A percentile compares a stretch with the other conserved stretches of the same genome.
Evolutionary conservation across 176 grass and related monocot genomes (phyloP).

Genomic region (Triticum timopheevii): DNA sequence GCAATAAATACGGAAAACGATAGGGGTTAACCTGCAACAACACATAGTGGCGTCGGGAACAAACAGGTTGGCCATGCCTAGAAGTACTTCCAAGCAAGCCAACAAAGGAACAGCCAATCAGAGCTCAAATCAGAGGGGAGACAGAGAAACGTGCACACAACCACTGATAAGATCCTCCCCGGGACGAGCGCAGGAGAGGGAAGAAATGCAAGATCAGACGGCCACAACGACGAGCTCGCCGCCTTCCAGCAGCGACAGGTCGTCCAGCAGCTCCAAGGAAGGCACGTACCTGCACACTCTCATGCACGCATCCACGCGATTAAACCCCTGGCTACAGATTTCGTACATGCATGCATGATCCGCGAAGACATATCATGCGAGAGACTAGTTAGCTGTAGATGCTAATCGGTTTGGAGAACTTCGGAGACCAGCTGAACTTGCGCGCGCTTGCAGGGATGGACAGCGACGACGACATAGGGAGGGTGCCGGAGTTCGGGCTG

Average conservation of each 20-base stretch:
- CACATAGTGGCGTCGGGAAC: neutral
- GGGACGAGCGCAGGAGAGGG: neutral
- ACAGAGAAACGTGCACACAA: conserved; percentile 39
- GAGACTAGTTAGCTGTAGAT: neutral
- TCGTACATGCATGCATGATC: too few species aligned
- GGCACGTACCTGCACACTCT: conserved; percentile 17
- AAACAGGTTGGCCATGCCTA: conserved; percentile 22
- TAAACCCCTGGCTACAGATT: too few species aligned
- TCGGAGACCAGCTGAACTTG: neutral
- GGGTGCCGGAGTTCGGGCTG: conserved; percentile 67
- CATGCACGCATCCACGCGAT: neutral
- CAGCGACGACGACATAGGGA: conserved; percentile 76
- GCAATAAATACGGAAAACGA: neutral
- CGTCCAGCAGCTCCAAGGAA: conserved; percentile 88
- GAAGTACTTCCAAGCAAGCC: neutral
- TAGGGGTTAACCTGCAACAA: neutral
- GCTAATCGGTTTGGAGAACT: neutral
- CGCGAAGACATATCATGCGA: neutral
- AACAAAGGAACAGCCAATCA: neutral
- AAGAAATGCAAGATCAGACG: conserved; percentile 66
- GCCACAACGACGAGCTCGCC: conserved; percentile 63
- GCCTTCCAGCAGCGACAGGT: conserved; percentile 90
- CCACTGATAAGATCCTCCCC: neutral
- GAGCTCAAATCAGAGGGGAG: conserved; percentile 8
- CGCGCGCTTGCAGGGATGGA: conserved; percentile 53